phyloP scores from a whole-genome alignment of 1,284 basidiomycete genomes.

The Leccinum huronense region DNA sequence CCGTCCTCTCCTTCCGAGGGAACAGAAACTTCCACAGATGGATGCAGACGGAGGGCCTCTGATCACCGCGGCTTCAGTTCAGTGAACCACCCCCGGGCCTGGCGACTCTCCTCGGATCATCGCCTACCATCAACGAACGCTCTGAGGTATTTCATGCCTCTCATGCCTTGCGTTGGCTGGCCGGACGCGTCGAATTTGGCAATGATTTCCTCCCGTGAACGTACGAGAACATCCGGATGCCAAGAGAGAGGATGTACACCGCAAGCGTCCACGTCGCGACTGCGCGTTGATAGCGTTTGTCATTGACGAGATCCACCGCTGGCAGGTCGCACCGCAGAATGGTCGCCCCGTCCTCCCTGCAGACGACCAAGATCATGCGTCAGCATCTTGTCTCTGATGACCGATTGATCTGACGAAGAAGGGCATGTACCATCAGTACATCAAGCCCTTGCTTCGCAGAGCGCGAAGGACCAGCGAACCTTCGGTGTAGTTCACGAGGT shows the following conservation, averaged over 20 bases:
- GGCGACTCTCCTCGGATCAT: background rate
- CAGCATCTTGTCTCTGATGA: constrained; percentile 40
- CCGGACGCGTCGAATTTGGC: constrained; percentile 42
- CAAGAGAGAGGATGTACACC: constrained; percentile 52
- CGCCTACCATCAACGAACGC: constrained; percentile 57
- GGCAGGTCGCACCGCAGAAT: background rate
- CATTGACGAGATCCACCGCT: background rate
- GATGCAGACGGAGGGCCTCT: constrained; percentile 61
- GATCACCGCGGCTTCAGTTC: constrained; percentile 5
- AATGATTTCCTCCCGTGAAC: constrained; percentile 54
- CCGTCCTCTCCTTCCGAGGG: background rate
- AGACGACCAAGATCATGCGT: constrained; percentile 39
- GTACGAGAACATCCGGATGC: constrained; percentile 45
- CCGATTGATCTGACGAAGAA: constrained; percentile 28
- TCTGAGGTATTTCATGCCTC: constrained; percentile 54
- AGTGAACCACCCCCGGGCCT: background rate
- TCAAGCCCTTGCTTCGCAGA: background rate
- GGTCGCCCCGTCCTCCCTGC: constrained; percentile 39
- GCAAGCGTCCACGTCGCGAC: constrained; percentile 49
- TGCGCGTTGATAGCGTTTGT: constrained; percentile 1
- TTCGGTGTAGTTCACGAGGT: constrained; percentile 31
- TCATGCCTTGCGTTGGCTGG: constrained; percentile 49
- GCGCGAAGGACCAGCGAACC: constrained; percentile 17
- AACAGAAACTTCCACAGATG: constrained; percentile 47
- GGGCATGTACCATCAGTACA: constrained; percentile 8